Conservation (phyloP, 148 eudicot species). For the Cornus controversa region DNA sequence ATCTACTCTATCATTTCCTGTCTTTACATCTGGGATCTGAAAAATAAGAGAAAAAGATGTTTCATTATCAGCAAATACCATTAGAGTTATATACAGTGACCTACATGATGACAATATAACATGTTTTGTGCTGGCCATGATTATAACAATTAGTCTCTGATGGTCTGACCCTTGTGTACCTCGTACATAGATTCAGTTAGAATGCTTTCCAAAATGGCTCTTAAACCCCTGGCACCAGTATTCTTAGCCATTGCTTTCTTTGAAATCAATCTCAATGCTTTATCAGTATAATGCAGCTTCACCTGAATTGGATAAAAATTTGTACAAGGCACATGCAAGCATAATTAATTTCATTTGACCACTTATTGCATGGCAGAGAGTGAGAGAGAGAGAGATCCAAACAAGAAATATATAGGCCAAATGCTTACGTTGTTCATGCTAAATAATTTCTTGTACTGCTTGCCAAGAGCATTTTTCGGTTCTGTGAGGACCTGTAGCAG, state of each 20-base stretch:
- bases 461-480: conserved; percentile 91
- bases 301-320: conserved; percentile 30
- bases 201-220: conserved; percentile 53
- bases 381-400: too few species aligned
- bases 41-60: not conserved
- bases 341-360: not conserved
- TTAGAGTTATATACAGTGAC: not conserved
- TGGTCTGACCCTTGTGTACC: conserved; percentile 20
- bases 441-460: conserved; percentile 90
- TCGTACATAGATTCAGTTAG: conserved; percentile 62
- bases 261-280: conserved; percentile 43
- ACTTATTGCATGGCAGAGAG: too few species aligned
- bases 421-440: conserved; percentile 85
- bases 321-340: not conserved
- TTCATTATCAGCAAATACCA: not conserved
- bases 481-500: conserved; percentile 71
- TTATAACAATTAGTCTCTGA: not conserved
- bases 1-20: conserved; percentile 51
- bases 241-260: conserved; percentile 55
- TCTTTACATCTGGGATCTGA: conserved; percentile 53
- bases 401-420: not conserved
- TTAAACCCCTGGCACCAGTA: conserved; percentile 62
- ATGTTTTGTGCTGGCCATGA: not conserved
- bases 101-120: not conserved
- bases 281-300: conserved; percentile 50